phyloP scores from a whole-genome alignment of 2,329 filamentous ascomycete genomes.

The Eutypa lata region DNA sequence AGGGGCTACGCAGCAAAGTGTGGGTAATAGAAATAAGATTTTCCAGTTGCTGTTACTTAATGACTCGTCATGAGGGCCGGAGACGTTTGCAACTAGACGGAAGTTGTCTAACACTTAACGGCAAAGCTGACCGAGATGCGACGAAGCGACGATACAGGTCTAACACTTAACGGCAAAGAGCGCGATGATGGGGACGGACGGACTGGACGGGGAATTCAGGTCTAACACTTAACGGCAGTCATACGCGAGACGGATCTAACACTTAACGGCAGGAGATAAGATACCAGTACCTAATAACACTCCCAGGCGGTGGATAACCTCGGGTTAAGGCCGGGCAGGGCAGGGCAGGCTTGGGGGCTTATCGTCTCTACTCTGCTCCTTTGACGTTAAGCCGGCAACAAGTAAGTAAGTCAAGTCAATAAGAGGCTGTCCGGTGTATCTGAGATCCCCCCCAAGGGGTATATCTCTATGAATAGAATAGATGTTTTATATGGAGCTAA shows the following conservation, averaged over 20 bases:
- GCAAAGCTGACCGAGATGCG: not conserved
- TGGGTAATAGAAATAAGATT: not conserved
- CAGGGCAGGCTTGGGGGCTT: not conserved
- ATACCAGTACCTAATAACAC: not conserved
- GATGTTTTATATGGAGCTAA: too few relatives aligned
- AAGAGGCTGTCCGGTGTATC: too few relatives aligned
- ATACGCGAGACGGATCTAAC: not conserved
- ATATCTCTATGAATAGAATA: too few relatives aligned
- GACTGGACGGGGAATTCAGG: too few relatives aligned
- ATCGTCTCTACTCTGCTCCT: too few relatives aligned
- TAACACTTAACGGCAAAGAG: not conserved
- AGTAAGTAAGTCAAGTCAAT: too few relatives aligned
- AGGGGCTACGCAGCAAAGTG: not conserved
- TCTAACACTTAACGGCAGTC: not conserved
- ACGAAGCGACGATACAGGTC: not conserved
- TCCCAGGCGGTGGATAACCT: not conserved
- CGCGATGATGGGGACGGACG: too few relatives aligned
- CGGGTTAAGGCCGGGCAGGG: not conserved
- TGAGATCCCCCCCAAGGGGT: too few relatives aligned
- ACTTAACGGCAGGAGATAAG: slow-evolving; percentile 1
- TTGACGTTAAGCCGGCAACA: too few relatives aligned
- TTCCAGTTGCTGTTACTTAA: not conserved
- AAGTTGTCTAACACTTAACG: slow-evolving; percentile 1
- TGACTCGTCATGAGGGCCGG: not conserved
- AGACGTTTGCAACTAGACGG: too few relatives aligned